A percentile compares a stretch with the other conserved stretches of the same genome.
Evolutionary conservation across 2,329 filamentous ascomycete species (phyloP).

Genomic region (Talaromyces sp.): DNA sequence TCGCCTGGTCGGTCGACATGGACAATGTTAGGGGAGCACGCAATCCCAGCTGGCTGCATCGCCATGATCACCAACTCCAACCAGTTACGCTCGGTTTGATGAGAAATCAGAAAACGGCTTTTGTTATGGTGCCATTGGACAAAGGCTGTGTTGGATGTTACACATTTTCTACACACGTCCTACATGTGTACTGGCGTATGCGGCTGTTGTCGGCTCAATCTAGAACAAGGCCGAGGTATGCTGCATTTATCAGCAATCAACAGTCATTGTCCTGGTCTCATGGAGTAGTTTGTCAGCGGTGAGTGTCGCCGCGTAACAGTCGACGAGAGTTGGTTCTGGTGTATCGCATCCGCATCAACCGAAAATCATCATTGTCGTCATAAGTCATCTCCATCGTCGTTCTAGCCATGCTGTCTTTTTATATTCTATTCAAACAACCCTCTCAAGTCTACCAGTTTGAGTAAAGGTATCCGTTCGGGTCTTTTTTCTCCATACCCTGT

Average conservation of each 20-base stretch:
- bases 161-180: not conserved
- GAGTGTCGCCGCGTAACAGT: not conserved
- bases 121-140: not conserved
- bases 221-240: not conserved
- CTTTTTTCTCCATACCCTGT: conserved; percentile 11
- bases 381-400: not conserved
- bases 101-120: conserved; percentile 22
- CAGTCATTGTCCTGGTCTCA: not conserved
- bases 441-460: conserved; percentile 8
- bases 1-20: not conserved
- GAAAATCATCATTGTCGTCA: not conserved
- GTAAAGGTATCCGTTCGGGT: conserved; percentile 6
- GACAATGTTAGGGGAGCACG: conserved; percentile 20
- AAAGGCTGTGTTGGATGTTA: not conserved
- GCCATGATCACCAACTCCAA: conserved; percentile 10
- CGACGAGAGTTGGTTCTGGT: not conserved
- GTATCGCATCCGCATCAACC: not conserved
- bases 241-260: not conserved
- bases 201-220: not conserved
- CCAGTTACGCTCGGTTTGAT: conserved; percentile 18
- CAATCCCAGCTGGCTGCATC: conserved; percentile 19
- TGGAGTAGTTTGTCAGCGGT: not conserved
- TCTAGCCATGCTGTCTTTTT: not conserved
- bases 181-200: not conserved
- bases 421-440: not conserved